phyloP scores from a whole-genome alignment of 1,284 basidiomycete genomes.

The Papiliotrema fonsecae region DNA sequence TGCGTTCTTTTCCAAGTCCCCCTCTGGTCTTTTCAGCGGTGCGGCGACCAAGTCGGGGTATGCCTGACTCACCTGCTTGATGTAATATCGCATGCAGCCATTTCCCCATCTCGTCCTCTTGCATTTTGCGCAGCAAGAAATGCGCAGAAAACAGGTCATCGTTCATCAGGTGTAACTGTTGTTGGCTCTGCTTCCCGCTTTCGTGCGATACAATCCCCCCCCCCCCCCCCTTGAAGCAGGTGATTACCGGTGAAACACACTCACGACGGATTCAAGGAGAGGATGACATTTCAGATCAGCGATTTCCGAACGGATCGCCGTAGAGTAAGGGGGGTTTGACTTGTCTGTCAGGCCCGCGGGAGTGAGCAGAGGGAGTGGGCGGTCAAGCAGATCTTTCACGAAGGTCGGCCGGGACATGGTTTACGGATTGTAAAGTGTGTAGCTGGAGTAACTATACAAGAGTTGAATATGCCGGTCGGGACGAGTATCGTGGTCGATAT shows the following conservation, averaged over 20 bases:
- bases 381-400: constrained; percentile 10
- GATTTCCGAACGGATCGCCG: constrained; percentile 6
- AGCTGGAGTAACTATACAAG: no score
- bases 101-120: constrained; percentile 26
- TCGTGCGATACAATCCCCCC: no score
- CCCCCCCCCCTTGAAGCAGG: no score
- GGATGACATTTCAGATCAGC: constrained; percentile 15
- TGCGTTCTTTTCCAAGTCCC: constrained; percentile 19
- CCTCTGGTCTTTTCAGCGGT: constrained; percentile 6
- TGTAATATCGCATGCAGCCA: constrained; percentile 18
- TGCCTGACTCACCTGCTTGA: constrained; percentile 6
- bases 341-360: constrained; percentile 8
- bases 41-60: neutral
- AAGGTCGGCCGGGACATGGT: constrained; percentile 6
- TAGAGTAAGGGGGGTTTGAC: constrained; percentile 9
- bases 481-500: no score
- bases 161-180: constrained; percentile 23
- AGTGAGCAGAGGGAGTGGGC: constrained; percentile 10
- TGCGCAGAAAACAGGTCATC: constrained; percentile 28
- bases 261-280: constrained; percentile 9
- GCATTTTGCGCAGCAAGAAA: constrained; percentile 24
- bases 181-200: no score
- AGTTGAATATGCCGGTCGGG: no score
- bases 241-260: neutral
- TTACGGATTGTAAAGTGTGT: no score